Evolutionary conservation across 306 rosid species (phyloP).

Genomic region (Potentilla sterilis): DNA sequence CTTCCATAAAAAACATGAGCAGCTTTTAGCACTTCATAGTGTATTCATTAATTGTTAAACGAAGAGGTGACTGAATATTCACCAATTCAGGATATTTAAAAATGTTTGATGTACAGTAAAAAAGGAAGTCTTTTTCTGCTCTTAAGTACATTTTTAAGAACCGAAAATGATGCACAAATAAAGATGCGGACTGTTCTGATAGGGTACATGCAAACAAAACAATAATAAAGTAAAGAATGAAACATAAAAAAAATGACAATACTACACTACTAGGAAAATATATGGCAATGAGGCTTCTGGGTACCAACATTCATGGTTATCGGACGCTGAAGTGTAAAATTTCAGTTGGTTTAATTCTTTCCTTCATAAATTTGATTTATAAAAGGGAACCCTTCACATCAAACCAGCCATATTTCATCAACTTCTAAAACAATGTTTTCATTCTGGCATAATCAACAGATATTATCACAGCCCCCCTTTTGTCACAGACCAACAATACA

Average conservation of each 20-base stretch:
- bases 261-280: neutral
- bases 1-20: slow-evolving; percentile 1
- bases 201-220: neutral
- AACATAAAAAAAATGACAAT: neutral
- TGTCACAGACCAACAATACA: neutral
- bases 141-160: neutral
- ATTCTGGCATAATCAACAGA: neutral
- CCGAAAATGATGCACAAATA: slow-evolving; percentile 1
- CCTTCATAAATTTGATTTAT: neutral
- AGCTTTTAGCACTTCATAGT: neutral
- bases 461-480: neutral
- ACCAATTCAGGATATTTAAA: neutral
- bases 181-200: neutral
- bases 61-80: neutral
- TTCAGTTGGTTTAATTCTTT: neutral
- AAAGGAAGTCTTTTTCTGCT: neutral
- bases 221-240: neutral
- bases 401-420: neutral
- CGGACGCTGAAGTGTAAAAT: neutral
- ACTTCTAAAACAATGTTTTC: neutral
- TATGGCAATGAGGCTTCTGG: slow-evolving; percentile 2
- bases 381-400: neutral
- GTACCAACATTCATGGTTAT: neutral
- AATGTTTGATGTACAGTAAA: neutral
- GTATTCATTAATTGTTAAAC: neutral